Evolutionary conservation across 2,329 filamentous ascomycete species (phyloP).

Genomic region (Periconia sp.): DNA sequence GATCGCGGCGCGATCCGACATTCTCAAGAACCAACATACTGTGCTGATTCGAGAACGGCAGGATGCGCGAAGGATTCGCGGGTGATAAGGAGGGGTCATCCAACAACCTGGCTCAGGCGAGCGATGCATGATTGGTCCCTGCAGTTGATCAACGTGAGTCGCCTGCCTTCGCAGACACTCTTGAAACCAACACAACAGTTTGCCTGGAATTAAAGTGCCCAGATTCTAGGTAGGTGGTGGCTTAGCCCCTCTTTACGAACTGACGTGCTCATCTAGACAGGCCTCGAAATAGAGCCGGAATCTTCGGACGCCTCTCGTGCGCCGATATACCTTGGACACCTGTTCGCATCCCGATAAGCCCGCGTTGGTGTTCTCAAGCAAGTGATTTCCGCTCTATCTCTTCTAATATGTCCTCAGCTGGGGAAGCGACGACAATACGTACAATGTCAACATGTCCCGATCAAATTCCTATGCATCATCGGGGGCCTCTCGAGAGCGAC

Average conservation of each 20-base stretch:
- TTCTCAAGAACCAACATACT: too few relatives aligned
- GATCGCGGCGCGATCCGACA: too few relatives aligned
- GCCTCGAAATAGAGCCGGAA: too few relatives aligned
- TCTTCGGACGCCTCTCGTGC: too few relatives aligned
- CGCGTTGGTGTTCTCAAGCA: neutral
- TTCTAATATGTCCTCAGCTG: neutral
- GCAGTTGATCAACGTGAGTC: too few relatives aligned
- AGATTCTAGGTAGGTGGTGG: neutral
- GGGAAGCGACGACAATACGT: neutral
- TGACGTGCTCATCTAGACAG: neutral
- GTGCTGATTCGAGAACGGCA: too few relatives aligned
- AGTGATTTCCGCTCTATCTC: neutral
- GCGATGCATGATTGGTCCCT: too few relatives aligned
- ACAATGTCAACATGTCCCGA: slow-evolving; percentile 3
- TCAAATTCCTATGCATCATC: slow-evolving; percentile 5
- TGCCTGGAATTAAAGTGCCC: neutral
- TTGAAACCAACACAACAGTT: too few relatives aligned
- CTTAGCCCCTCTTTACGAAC: neutral
- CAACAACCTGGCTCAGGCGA: too few relatives aligned
- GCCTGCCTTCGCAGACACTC: too few relatives aligned
- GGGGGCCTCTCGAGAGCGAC: slow-evolving; percentile 2
- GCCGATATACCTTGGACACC: neutral
- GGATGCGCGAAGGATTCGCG: too few relatives aligned
- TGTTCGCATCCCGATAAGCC: neutral
- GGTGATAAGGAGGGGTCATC: too few relatives aligned